Evolutionary conservation across 2,329 filamentous ascomycete genomes (phyloP).

Genomic region (Hymenoscyphus fructigenus): DNA sequence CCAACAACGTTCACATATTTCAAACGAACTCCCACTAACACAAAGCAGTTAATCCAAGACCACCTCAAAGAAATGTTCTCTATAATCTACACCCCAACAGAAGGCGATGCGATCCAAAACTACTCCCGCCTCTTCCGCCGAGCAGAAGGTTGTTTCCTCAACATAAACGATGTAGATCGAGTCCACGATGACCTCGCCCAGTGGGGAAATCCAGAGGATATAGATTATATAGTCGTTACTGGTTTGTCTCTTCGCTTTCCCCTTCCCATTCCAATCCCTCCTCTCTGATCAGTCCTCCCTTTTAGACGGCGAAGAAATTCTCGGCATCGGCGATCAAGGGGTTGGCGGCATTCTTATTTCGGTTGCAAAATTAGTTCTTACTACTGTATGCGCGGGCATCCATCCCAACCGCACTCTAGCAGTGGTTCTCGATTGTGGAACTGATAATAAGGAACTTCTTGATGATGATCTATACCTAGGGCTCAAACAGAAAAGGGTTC

Average conservation of each 20-base stretch:
- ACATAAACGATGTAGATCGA: conserved; percentile 65
- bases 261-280: not conserved
- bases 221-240: conserved; percentile 86
- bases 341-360: conserved; percentile 83
- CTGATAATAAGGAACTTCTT: conserved; percentile 73
- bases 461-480: conserved; percentile 80
- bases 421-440: conserved; percentile 83
- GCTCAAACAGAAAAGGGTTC: conserved; percentile 61
- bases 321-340: conserved; percentile 88
- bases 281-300: no score
- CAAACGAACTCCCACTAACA: not conserved
- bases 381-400: conserved; percentile 83
- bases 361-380: conserved; percentile 77
- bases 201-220: conserved; percentile 69
- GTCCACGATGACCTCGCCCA: conserved; percentile 66
- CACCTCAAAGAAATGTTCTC: conserved; percentile 86
- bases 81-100: conserved; percentile 88
- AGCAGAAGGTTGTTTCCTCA: conserved; percentile 80
- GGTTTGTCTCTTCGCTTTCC: conserved; percentile 47
- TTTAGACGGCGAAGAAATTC: conserved; percentile 65
- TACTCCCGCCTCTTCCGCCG: conserved; percentile 76
- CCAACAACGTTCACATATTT: no score
- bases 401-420: conserved; percentile 76
- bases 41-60: conserved; percentile 63
- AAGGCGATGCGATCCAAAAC: conserved; percentile 83